Conservation (phyloP, 352 stramenopile genomes). For the Globisporangium rhizosaccharum region DNA sequence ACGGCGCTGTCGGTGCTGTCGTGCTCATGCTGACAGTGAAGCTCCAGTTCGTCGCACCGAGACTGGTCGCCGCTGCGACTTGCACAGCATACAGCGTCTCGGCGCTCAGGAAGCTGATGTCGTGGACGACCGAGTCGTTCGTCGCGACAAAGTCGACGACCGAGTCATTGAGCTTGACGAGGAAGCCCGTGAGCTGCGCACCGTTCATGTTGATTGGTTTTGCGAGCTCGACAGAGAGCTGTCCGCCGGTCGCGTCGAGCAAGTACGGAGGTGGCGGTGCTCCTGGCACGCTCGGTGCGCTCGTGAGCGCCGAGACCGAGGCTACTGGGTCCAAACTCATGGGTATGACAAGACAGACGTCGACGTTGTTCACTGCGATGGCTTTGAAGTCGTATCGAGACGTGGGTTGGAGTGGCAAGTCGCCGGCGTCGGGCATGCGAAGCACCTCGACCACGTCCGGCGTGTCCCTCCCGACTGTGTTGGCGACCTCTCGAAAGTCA, state of each 20-base stretch:
- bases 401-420: conserved; percentile 22
- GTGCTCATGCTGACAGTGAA: conserved; percentile 19
- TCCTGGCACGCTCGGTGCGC: conserved; percentile 24
- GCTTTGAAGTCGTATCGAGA: conserved; percentile 49
- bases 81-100: conserved; percentile 27
- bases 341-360: conserved; percentile 31
- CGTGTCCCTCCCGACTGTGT: conserved; percentile 15
- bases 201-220: conserved; percentile 50
- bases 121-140: conserved; percentile 18
- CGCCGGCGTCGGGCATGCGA: conserved; percentile 15
- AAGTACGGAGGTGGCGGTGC: conserved; percentile 42
- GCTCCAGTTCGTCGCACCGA: conserved; percentile 38
- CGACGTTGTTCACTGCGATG: conserved; percentile 38
- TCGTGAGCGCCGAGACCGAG: conserved; percentile 21
- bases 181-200: conserved; percentile 36
- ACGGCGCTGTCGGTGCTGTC: conserved; percentile 20
- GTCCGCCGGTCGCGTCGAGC: conserved; percentile 39
- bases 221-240: conserved; percentile 38
- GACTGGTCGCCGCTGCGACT: conserved; percentile 31
- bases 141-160: conserved; percentile 17
- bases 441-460: conserved; percentile 31
- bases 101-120: conserved; percentile 23
- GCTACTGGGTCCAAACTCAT: conserved; percentile 12
- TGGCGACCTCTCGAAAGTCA: conserved; percentile 29
- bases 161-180: conserved; percentile 21